Base-by-base conservation (phyloP, 1,284 basidiomycete genomes). In the Heterobasidion parviporum region DNA sequence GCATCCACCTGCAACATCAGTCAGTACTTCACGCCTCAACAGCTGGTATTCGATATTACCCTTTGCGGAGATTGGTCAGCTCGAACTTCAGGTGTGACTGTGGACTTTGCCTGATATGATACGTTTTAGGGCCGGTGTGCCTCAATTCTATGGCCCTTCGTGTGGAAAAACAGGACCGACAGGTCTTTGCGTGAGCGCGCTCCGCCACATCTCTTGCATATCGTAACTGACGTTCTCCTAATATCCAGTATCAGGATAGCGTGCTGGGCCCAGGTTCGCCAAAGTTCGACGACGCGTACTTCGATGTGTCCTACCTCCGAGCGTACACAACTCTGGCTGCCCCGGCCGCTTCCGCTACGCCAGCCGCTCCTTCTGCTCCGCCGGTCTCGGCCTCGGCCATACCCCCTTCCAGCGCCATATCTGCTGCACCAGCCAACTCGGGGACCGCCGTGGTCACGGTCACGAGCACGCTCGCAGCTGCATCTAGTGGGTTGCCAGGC, bases 41-140 rank as follows among this genome's bases (percentile, higher is more conserved):
- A 78, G 48, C 65, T 84, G 10, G 74, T 83, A 4, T 60, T 85
- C 56, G 76, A 83, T 57, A 83, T 82, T 55, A 77, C 76, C 18
- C 72, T 86, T 10, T 87, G 84, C 62, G 74, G 82, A 26, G 70
- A 70, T 58, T 83, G 79, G 77, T 77, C 52, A 45, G 73, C 54
- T 6, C n/a, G 38, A 3, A 12, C n/a, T 41, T 41, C 38, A 3
- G 26, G 3, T 26, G 26, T 26, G 18, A 18, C 18, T 18, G 26
- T 26, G 5, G 26, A 26, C 26, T 26, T n/a, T 41, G 10, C n/a
- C 38, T 41, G 1, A 18, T 41, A 26, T 26, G 26, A 26, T 26
- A 26, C 26, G 26, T 41, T 41, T 16, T 41, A 48, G 46, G 46
- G 46, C 46, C 10, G 46, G 46, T 2, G 12, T 48, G 4, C 46